A percentile compares a stretch with the other conserved stretches of the same genome.
These are phyloP conservation scores for Sideroxylon spinosum DNA, from an alignment of 179 eudicot genomes.

Conservation along the genomic window DNA sequence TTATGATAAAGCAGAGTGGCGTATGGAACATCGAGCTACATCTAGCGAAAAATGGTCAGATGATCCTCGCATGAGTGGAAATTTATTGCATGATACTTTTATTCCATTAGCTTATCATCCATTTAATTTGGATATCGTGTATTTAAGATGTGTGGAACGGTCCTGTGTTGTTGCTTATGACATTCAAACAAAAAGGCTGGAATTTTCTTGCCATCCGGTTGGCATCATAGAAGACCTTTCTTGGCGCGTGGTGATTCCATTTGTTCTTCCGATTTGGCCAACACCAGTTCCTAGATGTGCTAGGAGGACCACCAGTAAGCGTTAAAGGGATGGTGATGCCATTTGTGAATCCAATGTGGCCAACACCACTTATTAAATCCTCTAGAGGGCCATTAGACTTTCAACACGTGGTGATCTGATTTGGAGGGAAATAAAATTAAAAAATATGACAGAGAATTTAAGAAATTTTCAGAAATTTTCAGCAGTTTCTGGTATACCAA, in stretches of 20 bases:
- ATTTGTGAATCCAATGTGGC: not conserved
- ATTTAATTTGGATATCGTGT: slow-evolving; percentile 23
- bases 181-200: slow-evolving; percentile 16
- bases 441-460: no score
- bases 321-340: not conserved
- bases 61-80: slow-evolving; percentile 17
- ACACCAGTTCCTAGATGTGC: slow-evolving; percentile 19
- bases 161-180: slow-evolving; percentile 21
- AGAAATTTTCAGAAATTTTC: no score
- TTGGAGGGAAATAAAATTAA: no score
- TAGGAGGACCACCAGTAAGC: not conserved
- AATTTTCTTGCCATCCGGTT: slow-evolving; percentile 12
- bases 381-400: no score
- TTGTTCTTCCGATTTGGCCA: slow-evolving; percentile 31
- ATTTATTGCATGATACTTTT: slow-evolving; percentile 12
- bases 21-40: slow-evolving; percentile 14
- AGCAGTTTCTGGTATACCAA: no score
- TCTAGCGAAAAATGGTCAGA: slow-evolving; percentile 12
- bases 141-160: slow-evolving; percentile 24
- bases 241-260: slow-evolving; percentile 25
- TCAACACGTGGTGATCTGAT: no score
- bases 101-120: slow-evolving; percentile 29
- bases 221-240: slow-evolving; percentile 12
- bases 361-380: no score
- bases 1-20: slow-evolving; percentile 27